phyloP scores from a whole-genome alignment of 257 asterid species.

The Solanum infundibuliforme region DNA sequence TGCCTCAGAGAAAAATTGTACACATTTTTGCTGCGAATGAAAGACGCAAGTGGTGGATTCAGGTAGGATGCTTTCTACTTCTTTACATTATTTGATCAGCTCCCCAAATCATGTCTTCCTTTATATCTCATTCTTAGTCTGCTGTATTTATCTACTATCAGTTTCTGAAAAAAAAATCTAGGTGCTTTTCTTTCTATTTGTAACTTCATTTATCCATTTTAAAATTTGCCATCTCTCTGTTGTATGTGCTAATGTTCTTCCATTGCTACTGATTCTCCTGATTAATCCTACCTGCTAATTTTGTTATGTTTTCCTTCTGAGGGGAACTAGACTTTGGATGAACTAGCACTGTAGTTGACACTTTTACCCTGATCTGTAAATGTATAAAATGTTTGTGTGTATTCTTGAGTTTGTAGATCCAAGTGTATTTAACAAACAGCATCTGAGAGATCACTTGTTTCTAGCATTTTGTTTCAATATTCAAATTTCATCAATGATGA shows the following conservation, averaged over 20 bases:
- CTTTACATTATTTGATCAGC: neutral
- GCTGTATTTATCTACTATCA: neutral
- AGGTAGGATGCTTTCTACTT: constrained; percentile 36
- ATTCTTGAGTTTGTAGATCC: neutral
- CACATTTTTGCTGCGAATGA: constrained; percentile 65
- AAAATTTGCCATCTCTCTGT: neutral
- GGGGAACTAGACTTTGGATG: neutral
- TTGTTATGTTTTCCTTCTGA: neutral
- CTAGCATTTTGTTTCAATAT: neutral
- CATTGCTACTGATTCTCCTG: neutral
- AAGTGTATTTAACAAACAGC: neutral
- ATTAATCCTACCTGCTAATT: neutral
- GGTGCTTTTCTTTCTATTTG: neutral
- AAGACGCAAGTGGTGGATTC: constrained; percentile 88
- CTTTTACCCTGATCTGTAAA: neutral
- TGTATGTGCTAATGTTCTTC: neutral
- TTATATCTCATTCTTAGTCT: neutral
- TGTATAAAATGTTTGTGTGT: neutral
- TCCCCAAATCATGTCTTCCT: neutral
- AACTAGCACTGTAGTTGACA: neutral
- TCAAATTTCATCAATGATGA: neutral
- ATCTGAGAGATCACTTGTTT: neutral
- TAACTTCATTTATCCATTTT: neutral
- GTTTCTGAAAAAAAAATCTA: neutral
- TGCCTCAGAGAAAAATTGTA: constrained; percentile 44